These are phyloP conservation scores for Penium margaritaceum DNA, from an alignment of 139 green algal species.

Conservation along the genomic window DNA sequence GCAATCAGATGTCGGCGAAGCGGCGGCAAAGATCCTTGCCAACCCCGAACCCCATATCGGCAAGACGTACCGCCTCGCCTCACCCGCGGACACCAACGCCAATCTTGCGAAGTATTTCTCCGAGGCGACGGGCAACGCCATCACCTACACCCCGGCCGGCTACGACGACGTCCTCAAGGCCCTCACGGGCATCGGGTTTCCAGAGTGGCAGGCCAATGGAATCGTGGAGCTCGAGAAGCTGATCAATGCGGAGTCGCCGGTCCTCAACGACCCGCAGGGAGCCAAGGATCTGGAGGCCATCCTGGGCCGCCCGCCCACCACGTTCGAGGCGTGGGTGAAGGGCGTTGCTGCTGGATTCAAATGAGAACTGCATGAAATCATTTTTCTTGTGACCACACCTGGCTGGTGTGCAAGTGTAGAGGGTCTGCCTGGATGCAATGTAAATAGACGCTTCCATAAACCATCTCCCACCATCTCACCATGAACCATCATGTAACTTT, in stretches of 20 bases:
- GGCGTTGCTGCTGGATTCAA: neutral
- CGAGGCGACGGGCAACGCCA: neutral
- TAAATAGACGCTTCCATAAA: no score
- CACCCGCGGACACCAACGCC: neutral
- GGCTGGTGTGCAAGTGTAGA: no score
- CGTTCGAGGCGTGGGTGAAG: neutral
- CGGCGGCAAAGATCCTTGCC: conserved; percentile 5
- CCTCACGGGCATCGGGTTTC: neutral
- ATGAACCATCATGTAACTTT: no score
- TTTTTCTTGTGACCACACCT: no score
- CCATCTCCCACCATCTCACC: no score
- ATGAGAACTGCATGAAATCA: no score
- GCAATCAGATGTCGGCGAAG: conserved; percentile 4
- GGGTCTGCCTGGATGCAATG: no score
- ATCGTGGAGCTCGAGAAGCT: neutral
- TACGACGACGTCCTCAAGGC: neutral
- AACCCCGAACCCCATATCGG: neutral
- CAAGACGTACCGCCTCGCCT: conserved; percentile 1
- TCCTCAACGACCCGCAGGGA: neutral
- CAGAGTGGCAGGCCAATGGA: neutral
- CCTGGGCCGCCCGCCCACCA: neutral
- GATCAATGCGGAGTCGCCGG: neutral
- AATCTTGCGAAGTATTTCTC: conserved; percentile 1
- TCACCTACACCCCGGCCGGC: conserved; percentile 9
- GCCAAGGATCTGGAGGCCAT: conserved; percentile 1